phyloP scores from a whole-genome alignment of 1,139 yeast species.

The Diutina catenulata region DNA sequence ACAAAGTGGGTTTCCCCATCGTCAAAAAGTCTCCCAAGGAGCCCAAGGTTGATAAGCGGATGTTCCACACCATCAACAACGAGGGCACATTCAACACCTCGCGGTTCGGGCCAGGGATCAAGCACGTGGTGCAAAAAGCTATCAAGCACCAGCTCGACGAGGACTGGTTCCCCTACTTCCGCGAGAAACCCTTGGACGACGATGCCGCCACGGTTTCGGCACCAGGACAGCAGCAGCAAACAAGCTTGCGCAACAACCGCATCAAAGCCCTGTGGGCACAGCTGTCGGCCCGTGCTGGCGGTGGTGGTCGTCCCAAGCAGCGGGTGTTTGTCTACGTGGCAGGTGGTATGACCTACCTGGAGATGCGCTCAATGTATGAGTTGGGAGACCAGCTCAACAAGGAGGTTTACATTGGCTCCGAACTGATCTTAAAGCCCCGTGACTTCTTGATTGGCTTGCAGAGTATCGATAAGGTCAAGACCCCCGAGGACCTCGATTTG shows the following conservation, averaged over 20 bases:
- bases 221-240: slow-evolving; percentile 6
- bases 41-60: slow-evolving; percentile 28
- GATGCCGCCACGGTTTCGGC: neutral
- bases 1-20: slow-evolving; percentile 53
- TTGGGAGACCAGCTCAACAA: slow-evolving; percentile 49
- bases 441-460: slow-evolving; percentile 37
- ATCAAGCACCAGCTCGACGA: slow-evolving; percentile 40
- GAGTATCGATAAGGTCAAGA: slow-evolving; percentile 25
- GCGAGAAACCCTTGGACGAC: slow-evolving; percentile 63
- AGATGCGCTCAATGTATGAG: slow-evolving; percentile 67
- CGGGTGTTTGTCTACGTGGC: slow-evolving; percentile 71
- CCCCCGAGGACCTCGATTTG: slow-evolving; percentile 22
- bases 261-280: slow-evolving; percentile 78
- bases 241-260: slow-evolving; percentile 56
- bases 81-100: slow-evolving; percentile 64
- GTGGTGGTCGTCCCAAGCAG: slow-evolving; percentile 39
- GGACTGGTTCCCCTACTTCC: slow-evolving; percentile 57
- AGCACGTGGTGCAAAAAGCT: slow-evolving; percentile 41
- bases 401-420: slow-evolving; percentile 79
- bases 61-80: slow-evolving; percentile 55
- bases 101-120: slow-evolving; percentile 63
- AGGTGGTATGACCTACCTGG: slow-evolving; percentile 86
- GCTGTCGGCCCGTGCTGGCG: slow-evolving; percentile 1
- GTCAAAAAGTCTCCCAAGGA: slow-evolving; percentile 38
- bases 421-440: slow-evolving; percentile 58